A percentile compares a stretch with the other conserved stretches of the same genome.
phyloP scores from a whole-genome alignment of 805 yeast species.

The Yamadazyma phyllophila region DNA sequence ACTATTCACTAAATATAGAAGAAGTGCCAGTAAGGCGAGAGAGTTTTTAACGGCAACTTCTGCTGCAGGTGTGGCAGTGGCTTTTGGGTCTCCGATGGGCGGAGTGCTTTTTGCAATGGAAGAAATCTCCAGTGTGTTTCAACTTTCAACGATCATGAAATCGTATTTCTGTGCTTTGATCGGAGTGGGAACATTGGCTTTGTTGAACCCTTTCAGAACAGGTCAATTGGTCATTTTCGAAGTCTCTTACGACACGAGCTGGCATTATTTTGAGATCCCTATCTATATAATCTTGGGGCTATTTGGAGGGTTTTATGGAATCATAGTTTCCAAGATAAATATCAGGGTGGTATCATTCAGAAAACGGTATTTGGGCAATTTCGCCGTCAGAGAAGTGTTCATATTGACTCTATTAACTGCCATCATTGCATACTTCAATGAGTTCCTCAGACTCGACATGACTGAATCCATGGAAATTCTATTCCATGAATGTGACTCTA shows the following conservation, averaged over 20 bases:
- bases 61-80: constrained; percentile 98
- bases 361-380: constrained; percentile 57
- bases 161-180: constrained; percentile 87
- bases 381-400: constrained; percentile 70
- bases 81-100: constrained; percentile 95
- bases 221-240: constrained; percentile 93
- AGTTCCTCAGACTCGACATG: constrained; percentile 83
- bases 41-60: constrained; percentile 85
- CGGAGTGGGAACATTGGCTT: constrained; percentile 78
- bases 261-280: constrained; percentile 87
- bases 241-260: constrained; percentile 79
- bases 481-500: constrained; percentile 74
- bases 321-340: constrained; percentile 70
- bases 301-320: constrained; percentile 92
- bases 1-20: constrained; percentile 44
- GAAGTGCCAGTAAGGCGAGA: constrained; percentile 44
- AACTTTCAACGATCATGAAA: constrained; percentile 81
- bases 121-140: constrained; percentile 77
- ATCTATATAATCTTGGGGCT: constrained; percentile 75
- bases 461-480: constrained; percentile 90
- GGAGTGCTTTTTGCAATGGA: constrained; percentile 94
- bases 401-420: constrained; percentile 69
- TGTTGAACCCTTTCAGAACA: constrained; percentile 86
- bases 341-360: constrained; percentile 75
- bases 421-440: constrained; percentile 76